Percentiles rank a stretch among this genome's conserved stretches.
phyloP scores from a whole-genome alignment of 495 filamentous ascomycete genomes.

The Lepidopterella palustris region DNA sequence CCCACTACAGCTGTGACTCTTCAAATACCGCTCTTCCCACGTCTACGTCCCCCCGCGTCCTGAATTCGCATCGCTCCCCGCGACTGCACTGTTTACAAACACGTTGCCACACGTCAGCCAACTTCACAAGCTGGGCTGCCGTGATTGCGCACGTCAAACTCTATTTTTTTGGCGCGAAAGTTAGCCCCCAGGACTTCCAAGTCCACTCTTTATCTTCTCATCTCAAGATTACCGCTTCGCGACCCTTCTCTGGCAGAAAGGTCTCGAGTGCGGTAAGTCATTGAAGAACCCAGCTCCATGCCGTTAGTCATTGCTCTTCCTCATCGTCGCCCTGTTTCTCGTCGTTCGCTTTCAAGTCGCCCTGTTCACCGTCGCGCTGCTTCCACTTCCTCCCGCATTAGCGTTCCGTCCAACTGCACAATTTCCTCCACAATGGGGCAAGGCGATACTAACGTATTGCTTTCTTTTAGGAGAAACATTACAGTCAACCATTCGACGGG shows the following conservation, averaged over 20 bases:
- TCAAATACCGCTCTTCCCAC: background rate
- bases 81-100: too few species aligned
- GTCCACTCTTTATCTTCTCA: constrained; percentile 20
- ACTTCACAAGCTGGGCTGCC: too few species aligned
- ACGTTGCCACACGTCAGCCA: too few species aligned
- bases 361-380: constrained; percentile 16
- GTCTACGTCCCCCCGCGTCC: too few species aligned
- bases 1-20: background rate
- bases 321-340: constrained; percentile 21
- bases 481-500: constrained; percentile 26
- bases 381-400: constrained; percentile 11
- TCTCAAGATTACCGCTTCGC: constrained; percentile 24
- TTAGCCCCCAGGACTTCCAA: constrained; percentile 14
- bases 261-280: constrained; percentile 21
- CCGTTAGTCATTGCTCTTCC: constrained; percentile 32
- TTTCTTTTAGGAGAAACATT: constrained; percentile 29
- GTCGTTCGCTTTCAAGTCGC: constrained; percentile 21
- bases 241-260: constrained; percentile 30
- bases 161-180: background rate
- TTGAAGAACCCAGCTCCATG: constrained; percentile 22
- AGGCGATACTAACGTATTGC: constrained; percentile 23
- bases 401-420: constrained; percentile 12
- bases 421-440: constrained; percentile 18
- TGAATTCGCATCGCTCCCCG: too few species aligned
- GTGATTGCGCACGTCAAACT: too few species aligned